Evolutionary conservation across 208 protist genomes (phyloP).

Genomic region (Trypanosoma brucei): DNA sequence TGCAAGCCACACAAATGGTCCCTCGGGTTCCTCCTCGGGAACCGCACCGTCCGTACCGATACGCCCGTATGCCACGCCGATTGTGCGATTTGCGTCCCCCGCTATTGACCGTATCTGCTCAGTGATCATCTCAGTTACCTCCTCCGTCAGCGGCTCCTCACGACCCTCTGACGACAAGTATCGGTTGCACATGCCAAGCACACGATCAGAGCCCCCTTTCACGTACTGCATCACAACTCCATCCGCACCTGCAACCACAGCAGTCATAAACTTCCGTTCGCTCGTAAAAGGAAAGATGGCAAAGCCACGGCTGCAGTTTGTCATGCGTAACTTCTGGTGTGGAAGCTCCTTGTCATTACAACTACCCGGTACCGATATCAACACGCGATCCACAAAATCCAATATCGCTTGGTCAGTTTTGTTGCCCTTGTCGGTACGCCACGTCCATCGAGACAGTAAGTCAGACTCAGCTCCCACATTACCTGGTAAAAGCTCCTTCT

Average conservation of each 20-base stretch:
- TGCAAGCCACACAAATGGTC: slow-evolving; percentile 86
- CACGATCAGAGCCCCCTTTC: slow-evolving; percentile 91
- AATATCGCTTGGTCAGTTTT: slow-evolving; percentile 86
- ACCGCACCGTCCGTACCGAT: slow-evolving; percentile 20
- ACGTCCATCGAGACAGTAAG: slow-evolving; percentile 46
- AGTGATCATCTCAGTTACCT: slow-evolving; percentile 32
- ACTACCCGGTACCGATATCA: slow-evolving; percentile 23
- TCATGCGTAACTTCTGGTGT: slow-evolving; percentile 49
- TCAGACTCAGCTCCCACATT: slow-evolving; percentile 33
- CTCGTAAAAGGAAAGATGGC: slow-evolving; percentile 83
- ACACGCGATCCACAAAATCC: slow-evolving; percentile 64
- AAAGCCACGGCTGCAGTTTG: slow-evolving; percentile 34
- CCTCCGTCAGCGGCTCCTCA: slow-evolving; percentile 38
- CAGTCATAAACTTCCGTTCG: slow-evolving; percentile 87
- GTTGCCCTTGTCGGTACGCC: slow-evolving; percentile 72
- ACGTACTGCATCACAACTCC: slow-evolving; percentile 61
- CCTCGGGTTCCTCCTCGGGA: slow-evolving; percentile 56
- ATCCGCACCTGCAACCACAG: slow-evolving; percentile 38
- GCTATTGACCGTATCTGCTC: slow-evolving; percentile 45
- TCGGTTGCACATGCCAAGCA: slow-evolving; percentile 72
- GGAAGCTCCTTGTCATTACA: slow-evolving; percentile 33
- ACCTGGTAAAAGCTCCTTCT: slow-evolving; percentile 46
- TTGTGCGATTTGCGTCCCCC: slow-evolving; percentile 74
- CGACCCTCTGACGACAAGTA: slow-evolving; percentile 54
- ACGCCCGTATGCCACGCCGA: slow-evolving; percentile 68